A percentile compares a stretch with the other conserved stretches of the same genome.
These are phyloP conservation scores for Podila epigama DNA, from an alignment of 192 early-diverging fungal genomes.

Conservation along the genomic window DNA sequence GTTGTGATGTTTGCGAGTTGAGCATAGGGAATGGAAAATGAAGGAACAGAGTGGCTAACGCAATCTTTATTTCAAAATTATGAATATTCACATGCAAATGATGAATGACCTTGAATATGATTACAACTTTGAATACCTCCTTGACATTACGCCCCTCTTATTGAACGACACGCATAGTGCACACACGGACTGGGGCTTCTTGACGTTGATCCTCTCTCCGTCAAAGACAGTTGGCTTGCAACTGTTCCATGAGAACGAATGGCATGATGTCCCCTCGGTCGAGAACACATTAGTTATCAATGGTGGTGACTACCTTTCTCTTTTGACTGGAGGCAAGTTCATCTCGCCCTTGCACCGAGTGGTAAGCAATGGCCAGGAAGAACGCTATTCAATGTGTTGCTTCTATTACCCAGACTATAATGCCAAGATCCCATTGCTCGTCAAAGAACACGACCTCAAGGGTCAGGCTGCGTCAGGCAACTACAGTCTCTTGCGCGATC, in stretches of 20 bases:
- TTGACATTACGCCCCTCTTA: no score
- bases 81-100: no score
- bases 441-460: slow-evolving; percentile 14
- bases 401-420: slow-evolving; percentile 71
- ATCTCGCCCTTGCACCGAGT: slow-evolving; percentile 66
- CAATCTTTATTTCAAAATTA: background rate
- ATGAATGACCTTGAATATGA: slow-evolving; percentile 5
- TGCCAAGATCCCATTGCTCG: slow-evolving; percentile 51
- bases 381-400: slow-evolving; percentile 63
- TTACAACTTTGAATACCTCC: background rate
- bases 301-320: slow-evolving; percentile 67
- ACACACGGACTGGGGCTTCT: slow-evolving; percentile 65
- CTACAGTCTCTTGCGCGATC: slow-evolving; percentile 39
- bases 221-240: slow-evolving; percentile 59
- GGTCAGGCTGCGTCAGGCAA: slow-evolving; percentile 38
- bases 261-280: slow-evolving; percentile 58
- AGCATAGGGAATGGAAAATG: no score
- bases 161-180: slow-evolving; percentile 21
- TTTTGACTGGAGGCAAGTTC: slow-evolving; percentile 58
- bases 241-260: slow-evolving; percentile 48
- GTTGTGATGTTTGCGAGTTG: background rate
- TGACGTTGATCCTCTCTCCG: slow-evolving; percentile 63
- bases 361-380: slow-evolving; percentile 49
- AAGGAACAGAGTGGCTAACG: no score
- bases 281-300: slow-evolving; percentile 64